Evolutionary conservation across 108 stramenopile species (phyloP).

Genomic region (Asterionellopsis glacialis): DNA sequence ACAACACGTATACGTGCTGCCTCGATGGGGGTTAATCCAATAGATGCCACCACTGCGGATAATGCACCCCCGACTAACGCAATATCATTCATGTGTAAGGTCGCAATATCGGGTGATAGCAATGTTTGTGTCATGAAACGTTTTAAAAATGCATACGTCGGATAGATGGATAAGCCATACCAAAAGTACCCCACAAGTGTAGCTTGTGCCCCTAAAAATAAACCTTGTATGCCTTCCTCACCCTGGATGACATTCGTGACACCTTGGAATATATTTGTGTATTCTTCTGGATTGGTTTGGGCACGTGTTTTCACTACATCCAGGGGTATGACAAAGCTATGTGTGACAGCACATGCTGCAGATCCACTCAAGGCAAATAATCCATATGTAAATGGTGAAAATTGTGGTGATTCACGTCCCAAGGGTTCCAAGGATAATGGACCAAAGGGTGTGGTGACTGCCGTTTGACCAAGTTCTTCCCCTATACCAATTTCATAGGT

Average conservation of each 20-base stretch:
- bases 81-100: conserved; percentile 64
- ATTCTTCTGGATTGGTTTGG: conserved; percentile 70
- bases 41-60: conserved; percentile 82
- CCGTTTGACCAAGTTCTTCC: conserved; percentile 42
- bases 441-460: conserved; percentile 61
- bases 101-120: conserved; percentile 44
- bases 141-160: conserved; percentile 89
- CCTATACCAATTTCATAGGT: conserved; percentile 45
- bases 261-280: conserved; percentile 14
- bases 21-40: conserved; percentile 85
- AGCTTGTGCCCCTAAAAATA: conserved; percentile 83
- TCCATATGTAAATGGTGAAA: conserved; percentile 42
- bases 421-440: conserved; percentile 50
- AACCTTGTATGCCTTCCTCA: conserved; percentile 65
- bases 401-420: conserved; percentile 41
- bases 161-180: conserved; percentile 93
- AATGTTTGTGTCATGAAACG: conserved; percentile 41
- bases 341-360: conserved; percentile 86
- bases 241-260: conserved; percentile 49
- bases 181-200: conserved; percentile 89
- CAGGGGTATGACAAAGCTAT: conserved; percentile 83
- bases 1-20: conserved; percentile 87
- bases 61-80: conserved; percentile 86
- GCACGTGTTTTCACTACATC: conserved; percentile 89
- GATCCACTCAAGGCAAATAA: conserved; percentile 85